A percentile compares a stretch with the other conserved stretches of the same genome.
phyloP scores from a whole-genome alignment of 2,329 filamentous ascomycete genomes.

The Cercospora sojina region DNA sequence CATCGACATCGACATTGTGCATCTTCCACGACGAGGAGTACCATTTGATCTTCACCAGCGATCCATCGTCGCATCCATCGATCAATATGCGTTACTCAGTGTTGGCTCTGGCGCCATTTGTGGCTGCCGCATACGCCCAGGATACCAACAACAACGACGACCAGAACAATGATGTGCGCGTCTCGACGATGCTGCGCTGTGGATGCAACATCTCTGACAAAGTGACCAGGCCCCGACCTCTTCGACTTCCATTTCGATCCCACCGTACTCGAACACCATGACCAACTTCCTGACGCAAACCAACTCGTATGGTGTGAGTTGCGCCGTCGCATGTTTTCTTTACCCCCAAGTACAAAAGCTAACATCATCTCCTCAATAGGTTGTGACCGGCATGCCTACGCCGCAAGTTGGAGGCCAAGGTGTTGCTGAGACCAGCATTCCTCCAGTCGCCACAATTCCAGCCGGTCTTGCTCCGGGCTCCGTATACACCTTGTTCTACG shows the following conservation, averaged over 20 bases:
- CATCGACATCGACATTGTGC: background rate
- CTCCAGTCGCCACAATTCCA: constrained; percentile 37
- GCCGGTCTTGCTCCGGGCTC: constrained; percentile 41
- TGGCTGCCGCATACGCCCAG: constrained; percentile 45
- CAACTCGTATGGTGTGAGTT: constrained; percentile 46
- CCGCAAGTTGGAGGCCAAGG: constrained; percentile 41
- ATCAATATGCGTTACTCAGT: constrained; percentile 50
- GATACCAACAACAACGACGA: constrained; percentile 9
- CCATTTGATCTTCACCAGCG: background rate
- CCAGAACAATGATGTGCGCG: constrained; percentile 34
- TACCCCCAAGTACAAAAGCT: background rate
- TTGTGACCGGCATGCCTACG: constrained; percentile 51
- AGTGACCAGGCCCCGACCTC: constrained; percentile 6
- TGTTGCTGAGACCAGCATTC: constrained; percentile 29
- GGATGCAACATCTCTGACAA: background rate
- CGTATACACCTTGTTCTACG: constrained; percentile 32
- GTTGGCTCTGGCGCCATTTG: constrained; percentile 45
- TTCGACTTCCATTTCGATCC: constrained; percentile 1
- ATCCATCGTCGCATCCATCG: background rate
- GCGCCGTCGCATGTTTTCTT: background rate
- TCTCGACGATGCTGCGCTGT: constrained; percentile 33
- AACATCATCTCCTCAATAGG: background rate
- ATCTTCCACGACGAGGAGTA: background rate
- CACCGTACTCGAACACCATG: constrained; percentile 44
- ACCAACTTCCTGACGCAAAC: constrained; percentile 50